Evolutionary conservation across 192 early-diverging fungal genomes (phyloP), one percentile per base, ranked within the genome.

Genomic region (Physocladia obscura): DNA sequence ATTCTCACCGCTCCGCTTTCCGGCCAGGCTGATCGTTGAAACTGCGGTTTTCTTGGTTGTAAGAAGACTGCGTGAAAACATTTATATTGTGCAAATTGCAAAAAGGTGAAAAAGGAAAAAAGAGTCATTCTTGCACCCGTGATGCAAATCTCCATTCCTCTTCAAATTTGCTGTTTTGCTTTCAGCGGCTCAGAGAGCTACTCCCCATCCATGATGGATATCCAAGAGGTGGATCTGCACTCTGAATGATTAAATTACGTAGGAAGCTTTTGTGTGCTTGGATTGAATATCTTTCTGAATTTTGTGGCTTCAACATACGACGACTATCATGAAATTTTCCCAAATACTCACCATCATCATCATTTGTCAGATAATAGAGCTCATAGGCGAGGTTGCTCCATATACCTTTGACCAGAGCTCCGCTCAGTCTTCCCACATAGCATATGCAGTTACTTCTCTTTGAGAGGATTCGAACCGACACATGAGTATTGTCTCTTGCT

Each of bases 301-400:
- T 59, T 17, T 30, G 36, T 11, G 4, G 35, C 26, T 2, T 49
- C 35, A 17, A 49, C 2, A 35, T 37, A 26, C 29, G 24, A n/a
- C 59, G 38, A 34, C n/a, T 47, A 17, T 50, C 29, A 57, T 1
- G 17, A 22, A 39, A 38, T 21, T 15, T 4, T 11, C 5, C 19
- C 30, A 21, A 2, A 22, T 49, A 19, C 61, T 74, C 44, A 72
- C 77, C 81, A 47, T 82, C 81, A 60, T 82, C 81, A 47, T 82
- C 81, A 57, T 82, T 82, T 4, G 81, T 80, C 31, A 82, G 58
- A 67, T 77, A 79, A 36, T 77, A 69, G 54, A 82, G 40, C 58
- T 82, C 81, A 35, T 69, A 67, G 4, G 70, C 67, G 50, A 78
- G 50, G 44, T 82, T 82, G 40, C 77, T 74, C 81, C 81, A 79